Evolutionary conservation across 2,329 filamentous ascomycete species (phyloP).

Genomic region (Fusarium circinatum): DNA sequence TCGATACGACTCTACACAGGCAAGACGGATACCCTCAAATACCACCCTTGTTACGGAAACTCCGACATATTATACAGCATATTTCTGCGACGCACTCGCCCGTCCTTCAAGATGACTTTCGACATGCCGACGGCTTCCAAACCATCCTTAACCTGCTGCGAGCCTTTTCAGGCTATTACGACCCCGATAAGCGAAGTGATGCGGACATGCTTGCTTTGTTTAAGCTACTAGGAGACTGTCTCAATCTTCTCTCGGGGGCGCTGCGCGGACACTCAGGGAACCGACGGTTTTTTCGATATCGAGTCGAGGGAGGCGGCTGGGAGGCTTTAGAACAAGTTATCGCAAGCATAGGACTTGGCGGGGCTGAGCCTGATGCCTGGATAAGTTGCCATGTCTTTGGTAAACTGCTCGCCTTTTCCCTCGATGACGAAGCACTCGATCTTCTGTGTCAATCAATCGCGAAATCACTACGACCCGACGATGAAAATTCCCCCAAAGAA

Average conservation of each 20-base stretch:
- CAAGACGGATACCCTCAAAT: constrained; percentile 60
- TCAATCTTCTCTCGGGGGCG: constrained; percentile 78
- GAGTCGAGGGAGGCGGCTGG: constrained; percentile 83
- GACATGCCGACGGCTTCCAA: constrained; percentile 82
- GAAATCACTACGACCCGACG: constrained; percentile 48
- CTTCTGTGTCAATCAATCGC: constrained; percentile 70
- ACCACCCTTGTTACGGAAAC: constrained; percentile 61
- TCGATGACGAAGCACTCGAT: constrained; percentile 80
- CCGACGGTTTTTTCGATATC: constrained; percentile 82
- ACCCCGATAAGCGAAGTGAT: constrained; percentile 69
- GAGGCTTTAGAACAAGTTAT: constrained; percentile 77
- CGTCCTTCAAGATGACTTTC: constrained; percentile 80
- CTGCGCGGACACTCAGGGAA: constrained; percentile 87
- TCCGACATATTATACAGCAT: constrained; percentile 74
- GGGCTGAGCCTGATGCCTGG: constrained; percentile 74
- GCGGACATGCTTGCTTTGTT: constrained; percentile 74
- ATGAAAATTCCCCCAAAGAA: constrained; percentile 37
- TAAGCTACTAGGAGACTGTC: constrained; percentile 74
- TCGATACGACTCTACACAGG: constrained; percentile 46
- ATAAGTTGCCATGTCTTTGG: constrained; percentile 81
- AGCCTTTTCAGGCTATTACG: constrained; percentile 79
- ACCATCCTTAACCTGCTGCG: constrained; percentile 75
- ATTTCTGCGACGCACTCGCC: constrained; percentile 60
- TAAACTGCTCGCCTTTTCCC: constrained; percentile 80
- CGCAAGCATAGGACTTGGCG: constrained; percentile 72